Evolutionary conservation across 352 stramenopile genomes (phyloP), one percentile per base, ranked within the genome.

Genomic region (Pythium oligandrum): DNA sequence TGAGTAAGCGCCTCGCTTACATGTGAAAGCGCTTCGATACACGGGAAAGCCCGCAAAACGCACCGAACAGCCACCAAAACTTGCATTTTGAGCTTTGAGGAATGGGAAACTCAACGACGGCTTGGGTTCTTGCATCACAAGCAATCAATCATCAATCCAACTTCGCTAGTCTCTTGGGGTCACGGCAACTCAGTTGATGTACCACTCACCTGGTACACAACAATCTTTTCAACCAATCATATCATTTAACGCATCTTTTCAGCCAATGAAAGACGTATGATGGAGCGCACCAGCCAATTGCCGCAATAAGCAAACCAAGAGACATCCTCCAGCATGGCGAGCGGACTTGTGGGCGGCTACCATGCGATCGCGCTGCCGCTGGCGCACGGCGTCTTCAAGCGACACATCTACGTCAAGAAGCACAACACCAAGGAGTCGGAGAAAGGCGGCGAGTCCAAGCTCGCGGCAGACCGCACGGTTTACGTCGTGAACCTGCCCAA

Each of bases 321-420:
- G n/a, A 11, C 34, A 48, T n/a, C 37, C 42, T 57, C 40, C 36
- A 55, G 48, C 26, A 52, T 34, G 38, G 48, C 55, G 39, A 69
- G 71, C 64, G 51, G 48, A 47, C 59, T 63, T 31, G 73, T 86
- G 36, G 68, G 66, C 59, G 80, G 83, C 37, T 93, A 91, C 71
- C 82, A 86, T 51, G 68, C 75, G 62, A 73, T 93, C 42, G 78
- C 80, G 52, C 68, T 93, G 54, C 80, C 78, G 34, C 68, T 88
- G 8, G 63, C 72, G 6, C 59, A 77, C 68, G 79, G 78, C 54
- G 66, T 66, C 34, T 86, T 90, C 59, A 60, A 59, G 32, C 78
- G 75, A 48, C 89, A 86, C 52, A 74, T 93, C 30, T 93, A 89
- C 52, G 76, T 71, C 37, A 93, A 89, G 65, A 71, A 88, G 57